Base-by-base conservation (phyloP, 2,329 filamentous ascomycete species). In the Dendrostoma leiphaemia region DNA sequence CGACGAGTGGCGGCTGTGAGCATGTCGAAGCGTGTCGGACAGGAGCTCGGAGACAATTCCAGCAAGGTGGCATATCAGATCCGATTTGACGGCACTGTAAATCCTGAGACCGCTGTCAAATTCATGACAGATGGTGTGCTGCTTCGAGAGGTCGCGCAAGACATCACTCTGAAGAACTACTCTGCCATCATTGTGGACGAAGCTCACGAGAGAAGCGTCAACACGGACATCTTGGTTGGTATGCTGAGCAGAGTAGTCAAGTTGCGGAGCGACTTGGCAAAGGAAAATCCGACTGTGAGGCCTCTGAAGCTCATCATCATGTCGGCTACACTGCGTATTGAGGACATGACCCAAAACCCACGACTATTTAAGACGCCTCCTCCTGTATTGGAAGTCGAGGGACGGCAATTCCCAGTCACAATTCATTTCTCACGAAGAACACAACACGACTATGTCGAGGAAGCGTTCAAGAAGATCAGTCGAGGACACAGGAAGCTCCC, bases 41-140 rank as follows among this genome's bases (percentile, higher is more conserved):
- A 92, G 59, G 94, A 99, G 67, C 71, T 99, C 38, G 91, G 91
- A 1, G 79, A 89, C 44, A 84, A 87, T 63, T 85, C 85, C n/a
- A 78, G 86, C 24, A 82, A 82, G 45, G 92, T 99, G 6, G 90
- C 90, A 4, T 95, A 97, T 68, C 94, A 92, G 68, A 97, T 99
- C 63, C 88, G 95, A 23, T 99, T 97, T 61, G 94, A 99, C 66
- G 91, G 88, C 47, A 93, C 86, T 0, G 85, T 89, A 2, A 84
- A 85, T 46, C 77, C 85, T 26, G 87, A 91, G 49, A 99, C 94
- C 0, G 89, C 90, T 6, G 84, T 99, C 69, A 99, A 99, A 69
- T 99, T 97, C 73, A 97, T 99, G 92, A 99, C 94, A 0, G 94
- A 99, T 70, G 94, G 94, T 80, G 91, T 99, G 26, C 76, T 99